Conservation (phyloP, 2,329 filamentous ascomycete species). For the Plenodomus biglobosus region DNA sequence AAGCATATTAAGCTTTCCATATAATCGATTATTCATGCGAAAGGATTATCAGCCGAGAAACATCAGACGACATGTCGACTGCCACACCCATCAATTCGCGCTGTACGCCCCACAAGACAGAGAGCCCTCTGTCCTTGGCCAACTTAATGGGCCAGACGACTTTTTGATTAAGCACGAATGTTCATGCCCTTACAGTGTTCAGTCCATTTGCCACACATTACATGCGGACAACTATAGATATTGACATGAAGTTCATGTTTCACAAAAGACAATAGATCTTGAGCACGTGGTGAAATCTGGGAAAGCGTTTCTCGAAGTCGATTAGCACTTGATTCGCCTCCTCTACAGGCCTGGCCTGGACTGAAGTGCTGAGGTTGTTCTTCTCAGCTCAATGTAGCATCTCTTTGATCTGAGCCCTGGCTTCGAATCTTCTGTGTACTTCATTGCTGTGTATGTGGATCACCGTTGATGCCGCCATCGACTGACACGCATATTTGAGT, state of each 20-base stretch:
- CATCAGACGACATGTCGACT: no score
- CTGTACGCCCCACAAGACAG: not conserved
- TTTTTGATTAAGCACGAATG: not conserved
- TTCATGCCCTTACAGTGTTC: not conserved
- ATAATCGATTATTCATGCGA: no score
- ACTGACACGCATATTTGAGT: not conserved
- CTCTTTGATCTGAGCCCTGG: constrained; percentile 62
- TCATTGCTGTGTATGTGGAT: constrained; percentile 3
- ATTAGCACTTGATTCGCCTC: constrained; percentile 42
- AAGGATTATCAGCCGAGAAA: no score
- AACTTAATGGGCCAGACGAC: not conserved
- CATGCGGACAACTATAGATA: not conserved
- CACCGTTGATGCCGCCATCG: constrained; percentile 5
- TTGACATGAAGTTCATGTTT: not conserved
- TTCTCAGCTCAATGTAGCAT: constrained; percentile 49
- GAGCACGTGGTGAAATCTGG: constrained; percentile 49
- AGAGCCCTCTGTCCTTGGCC: not conserved
- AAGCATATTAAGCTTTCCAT: no score
- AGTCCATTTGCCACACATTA: not conserved
- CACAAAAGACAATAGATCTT: constrained; percentile 20
- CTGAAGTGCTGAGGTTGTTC: constrained; percentile 46
- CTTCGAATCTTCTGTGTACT: constrained; percentile 48
- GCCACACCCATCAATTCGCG: not conserved
- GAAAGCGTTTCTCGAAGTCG: constrained; percentile 44
- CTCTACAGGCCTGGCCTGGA: constrained; percentile 47